phyloP scores from a whole-genome alignment of 2,329 filamentous ascomycete species.

The Xylaria sp. region DNA sequence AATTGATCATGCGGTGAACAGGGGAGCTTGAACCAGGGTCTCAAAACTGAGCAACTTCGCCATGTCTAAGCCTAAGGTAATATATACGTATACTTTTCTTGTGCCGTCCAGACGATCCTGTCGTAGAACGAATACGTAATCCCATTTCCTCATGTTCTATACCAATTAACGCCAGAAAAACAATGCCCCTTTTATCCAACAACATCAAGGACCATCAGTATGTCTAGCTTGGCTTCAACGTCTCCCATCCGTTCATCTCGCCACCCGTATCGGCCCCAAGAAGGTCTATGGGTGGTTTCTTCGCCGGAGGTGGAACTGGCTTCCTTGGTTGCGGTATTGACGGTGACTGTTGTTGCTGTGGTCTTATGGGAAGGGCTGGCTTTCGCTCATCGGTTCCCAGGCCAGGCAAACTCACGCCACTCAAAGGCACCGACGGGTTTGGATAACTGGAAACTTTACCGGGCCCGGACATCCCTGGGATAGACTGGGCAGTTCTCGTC shows the following conservation, averaged over 20 bases:
- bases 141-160: conserved; percentile 16
- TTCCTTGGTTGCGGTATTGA: conserved; percentile 42
- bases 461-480: conserved; percentile 10
- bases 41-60: not conserved
- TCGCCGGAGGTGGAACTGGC: conserved; percentile 46
- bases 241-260: conserved; percentile 66
- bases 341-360: conserved; percentile 35
- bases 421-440: conserved; percentile 27
- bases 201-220: not conserved
- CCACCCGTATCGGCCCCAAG: conserved; percentile 58
- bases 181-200: conserved; percentile 5
- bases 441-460: conserved; percentile 27
- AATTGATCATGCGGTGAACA: not conserved
- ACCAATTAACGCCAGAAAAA: conserved; percentile 12
- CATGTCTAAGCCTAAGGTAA: not conserved
- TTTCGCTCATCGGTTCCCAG: conserved; percentile 47
- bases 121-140: not conserved
- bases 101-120: not conserved
- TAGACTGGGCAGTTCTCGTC: conserved; percentile 26
- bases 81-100: conserved; percentile 9
- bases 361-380: conserved; percentile 46
- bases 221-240: conserved; percentile 60
- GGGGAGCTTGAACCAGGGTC: not conserved
- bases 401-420: conserved; percentile 46
- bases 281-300: conserved; percentile 57